Percentiles rank a stretch among this genome's conserved stretches.
These are phyloP conservation scores for Hortiboletus campestris DNA, from an alignment of 768 basidiomycete species.

Conservation along the genomic window DNA sequence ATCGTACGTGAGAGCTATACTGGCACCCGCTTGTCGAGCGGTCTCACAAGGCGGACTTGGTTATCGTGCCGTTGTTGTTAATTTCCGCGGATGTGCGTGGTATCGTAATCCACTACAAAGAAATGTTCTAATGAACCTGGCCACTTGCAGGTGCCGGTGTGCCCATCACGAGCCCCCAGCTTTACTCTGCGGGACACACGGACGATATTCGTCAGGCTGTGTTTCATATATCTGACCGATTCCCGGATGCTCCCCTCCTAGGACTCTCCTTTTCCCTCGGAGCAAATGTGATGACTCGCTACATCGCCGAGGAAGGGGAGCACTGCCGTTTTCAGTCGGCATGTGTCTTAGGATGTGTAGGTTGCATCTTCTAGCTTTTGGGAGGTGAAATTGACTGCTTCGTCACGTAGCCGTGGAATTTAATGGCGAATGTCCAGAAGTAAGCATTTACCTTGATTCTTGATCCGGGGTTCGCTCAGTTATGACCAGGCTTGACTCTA, in stretches of 20 bases:
- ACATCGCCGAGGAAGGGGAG: slow-evolving; percentile 80
- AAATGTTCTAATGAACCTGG: slow-evolving; percentile 15
- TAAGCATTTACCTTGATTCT: slow-evolving; percentile 19
- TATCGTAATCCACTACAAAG: slow-evolving; percentile 1
- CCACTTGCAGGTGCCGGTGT: slow-evolving; percentile 69
- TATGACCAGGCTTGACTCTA: slow-evolving; percentile 47
- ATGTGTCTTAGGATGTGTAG: slow-evolving; percentile 72
- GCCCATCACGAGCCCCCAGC: slow-evolving; percentile 74
- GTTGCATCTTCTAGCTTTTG: slow-evolving; percentile 28
- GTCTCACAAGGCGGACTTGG: slow-evolving; percentile 82
- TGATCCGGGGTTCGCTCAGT: slow-evolving; percentile 7
- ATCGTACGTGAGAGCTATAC: slow-evolving; percentile 81
- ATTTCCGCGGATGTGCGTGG: slow-evolving; percentile 85
- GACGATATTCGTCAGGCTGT: slow-evolving; percentile 85
- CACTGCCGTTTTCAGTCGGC: slow-evolving; percentile 60
- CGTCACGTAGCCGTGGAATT: slow-evolving; percentile 48
- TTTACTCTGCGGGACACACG: slow-evolving; percentile 88
- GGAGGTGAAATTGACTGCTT: slow-evolving; percentile 10
- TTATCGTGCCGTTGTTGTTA: slow-evolving; percentile 86
- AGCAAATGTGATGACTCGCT: slow-evolving; percentile 86
- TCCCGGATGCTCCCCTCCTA: slow-evolving; percentile 78
- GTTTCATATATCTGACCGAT: slow-evolving; percentile 66
- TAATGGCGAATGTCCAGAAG: slow-evolving; percentile 37
- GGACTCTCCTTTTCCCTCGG: slow-evolving; percentile 94
- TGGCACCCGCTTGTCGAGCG: slow-evolving; percentile 69